Base-by-base conservation (phyloP, 176 grass and related monocot genomes). In the Triticum dicoccoides region DNA sequence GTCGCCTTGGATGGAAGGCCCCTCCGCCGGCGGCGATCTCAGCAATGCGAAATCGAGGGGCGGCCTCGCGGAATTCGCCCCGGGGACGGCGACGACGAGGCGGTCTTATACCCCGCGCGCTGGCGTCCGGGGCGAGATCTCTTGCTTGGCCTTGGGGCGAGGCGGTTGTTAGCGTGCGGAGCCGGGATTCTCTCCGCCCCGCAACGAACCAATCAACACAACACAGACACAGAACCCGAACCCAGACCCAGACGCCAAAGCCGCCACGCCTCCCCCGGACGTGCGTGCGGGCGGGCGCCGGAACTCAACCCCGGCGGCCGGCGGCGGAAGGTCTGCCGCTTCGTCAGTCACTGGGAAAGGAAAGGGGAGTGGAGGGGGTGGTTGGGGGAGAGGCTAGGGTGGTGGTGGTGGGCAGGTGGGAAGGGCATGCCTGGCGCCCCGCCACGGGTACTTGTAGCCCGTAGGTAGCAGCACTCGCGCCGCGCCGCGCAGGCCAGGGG, bases 401-500 rank as follows among this genome's bases (percentile, higher is more conserved):
- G 72, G 44, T 18, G 65, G 65, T 33, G 70, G 73, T 21, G 65
- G 29, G 80, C 49, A 69, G 80, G 81, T 88, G 52, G 65, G 66
- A 79, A 84, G 11, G 65, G 87, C 87, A 88, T 41, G 86, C 70
- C 61, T 42, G 78, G 30, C 30, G 77, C 8, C 63, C 37, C 27
- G 5, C 14, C 5, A 27, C 0, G 37, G 11, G n/a, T 68, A 81
- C 79, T 67, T 81, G 79, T 68, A 81, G 27, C 0, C 17, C 9
- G 39, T 8, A 39, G 11, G 42, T 3, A 45, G 54, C 18, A 58
- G 17, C 18, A 21, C 56, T 3, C 18, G 18, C 52, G 2, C 54
- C 54, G 18, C 62, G 52, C 41, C 6, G 63, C 15, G 27, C 44
- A 8, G 24, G 44, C 9, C 42, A 4, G 44, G 37, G 37, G 25